phyloP scores from a whole-genome alignment of 2,329 filamentous ascomycete species.

The Neofusicoccum laricinum region DNA sequence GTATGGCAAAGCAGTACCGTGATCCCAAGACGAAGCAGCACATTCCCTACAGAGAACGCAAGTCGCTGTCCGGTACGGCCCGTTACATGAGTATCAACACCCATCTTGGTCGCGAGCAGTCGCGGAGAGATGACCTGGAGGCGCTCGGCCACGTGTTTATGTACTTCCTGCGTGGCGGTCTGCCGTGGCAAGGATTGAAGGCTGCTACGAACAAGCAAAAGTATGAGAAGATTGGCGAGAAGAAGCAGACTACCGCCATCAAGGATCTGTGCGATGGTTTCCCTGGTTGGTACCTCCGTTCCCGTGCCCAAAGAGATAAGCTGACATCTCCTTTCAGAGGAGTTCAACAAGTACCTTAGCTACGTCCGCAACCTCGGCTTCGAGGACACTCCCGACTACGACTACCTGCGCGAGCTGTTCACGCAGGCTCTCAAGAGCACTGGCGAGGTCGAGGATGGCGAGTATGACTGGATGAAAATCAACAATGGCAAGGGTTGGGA shows the following conservation, averaged over 20 bases:
- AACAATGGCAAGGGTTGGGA: conserved; percentile 93
- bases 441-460: conserved; percentile 92
- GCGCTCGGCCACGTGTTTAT: conserved; percentile 71
- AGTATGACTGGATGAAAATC: conserved; percentile 99
- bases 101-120: conserved; percentile 93
- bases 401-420: conserved; percentile 94
- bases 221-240: conserved; percentile 99
- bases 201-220: conserved; percentile 85
- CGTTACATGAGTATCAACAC: conserved; percentile 99
- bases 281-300: conserved; percentile 54
- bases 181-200: conserved; percentile 67
- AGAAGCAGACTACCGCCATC: conserved; percentile 97
- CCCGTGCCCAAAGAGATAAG: background rate
- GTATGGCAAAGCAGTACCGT: conserved; percentile 99
- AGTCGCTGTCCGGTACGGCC: conserved; percentile 93
- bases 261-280: conserved; percentile 97
- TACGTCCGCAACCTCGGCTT: conserved; percentile 98
- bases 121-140: conserved; percentile 91
- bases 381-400: conserved; percentile 97
- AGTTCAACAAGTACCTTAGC: conserved; percentile 96
- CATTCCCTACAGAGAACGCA: conserved; percentile 94
- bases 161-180: conserved; percentile 65
- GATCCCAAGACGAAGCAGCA: conserved; percentile 99
- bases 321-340: conserved; percentile 56
- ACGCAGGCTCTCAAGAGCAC: conserved; percentile 93